These are phyloP conservation scores for Solanum infundibuliforme DNA, from an alignment of 257 asterid genomes.

Conservation along the genomic window DNA sequence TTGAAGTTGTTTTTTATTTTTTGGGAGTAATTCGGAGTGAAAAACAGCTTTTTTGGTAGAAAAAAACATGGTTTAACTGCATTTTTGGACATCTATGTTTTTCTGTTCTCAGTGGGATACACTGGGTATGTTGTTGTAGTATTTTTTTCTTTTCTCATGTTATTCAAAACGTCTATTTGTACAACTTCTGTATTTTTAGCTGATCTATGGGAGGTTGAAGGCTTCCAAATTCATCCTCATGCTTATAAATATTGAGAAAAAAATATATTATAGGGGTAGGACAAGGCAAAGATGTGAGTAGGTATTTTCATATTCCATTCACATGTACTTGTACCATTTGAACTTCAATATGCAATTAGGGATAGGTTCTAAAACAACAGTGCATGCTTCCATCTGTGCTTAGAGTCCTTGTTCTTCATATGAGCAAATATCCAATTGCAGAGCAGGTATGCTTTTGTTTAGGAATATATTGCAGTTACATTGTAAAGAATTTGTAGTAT, in stretches of 20 bases:
- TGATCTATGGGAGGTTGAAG: not conserved
- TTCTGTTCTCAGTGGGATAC: not conserved
- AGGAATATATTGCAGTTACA: not conserved
- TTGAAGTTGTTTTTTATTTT: not conserved
- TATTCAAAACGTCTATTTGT: not conserved
- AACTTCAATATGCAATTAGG: not conserved
- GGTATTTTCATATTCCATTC: not conserved
- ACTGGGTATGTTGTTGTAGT: not conserved
- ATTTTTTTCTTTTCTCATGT: not conserved
- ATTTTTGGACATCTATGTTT: not conserved
- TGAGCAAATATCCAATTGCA: not conserved
- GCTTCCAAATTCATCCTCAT: not conserved
- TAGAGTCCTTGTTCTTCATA: not conserved
- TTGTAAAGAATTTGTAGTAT: not conserved
- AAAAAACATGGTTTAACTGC: not conserved
- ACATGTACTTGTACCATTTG: not conserved
- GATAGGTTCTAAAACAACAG: not conserved
- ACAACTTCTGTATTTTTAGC: not conserved
- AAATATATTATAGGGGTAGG: not conserved
- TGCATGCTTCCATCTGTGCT: not conserved
- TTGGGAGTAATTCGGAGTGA: not conserved
- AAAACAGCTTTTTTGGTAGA: not conserved
- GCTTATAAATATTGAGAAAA: not conserved
- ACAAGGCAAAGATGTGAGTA: not conserved
- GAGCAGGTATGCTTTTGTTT: not conserved